phyloP scores from a whole-genome alignment of 352 stramenopile species.

The Pythium myriotylum region DNA sequence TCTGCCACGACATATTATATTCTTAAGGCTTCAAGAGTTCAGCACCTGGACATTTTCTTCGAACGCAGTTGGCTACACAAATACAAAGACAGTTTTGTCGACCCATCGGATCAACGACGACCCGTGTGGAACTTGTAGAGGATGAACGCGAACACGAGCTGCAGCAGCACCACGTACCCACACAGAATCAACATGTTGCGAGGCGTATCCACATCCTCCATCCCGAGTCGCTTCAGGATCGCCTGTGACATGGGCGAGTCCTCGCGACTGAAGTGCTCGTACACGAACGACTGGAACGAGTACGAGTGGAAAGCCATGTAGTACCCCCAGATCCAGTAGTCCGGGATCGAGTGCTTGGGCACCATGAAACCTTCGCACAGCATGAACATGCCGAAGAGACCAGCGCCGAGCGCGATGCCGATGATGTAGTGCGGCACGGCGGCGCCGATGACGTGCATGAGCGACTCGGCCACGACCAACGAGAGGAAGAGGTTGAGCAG shows the following conservation, averaged over 20 bases:
- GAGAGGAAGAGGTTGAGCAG: slow-evolving; percentile 60
- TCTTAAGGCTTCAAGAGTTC: no score
- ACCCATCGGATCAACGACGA: slow-evolving; percentile 35
- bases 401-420: slow-evolving; percentile 77
- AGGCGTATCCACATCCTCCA: slow-evolving; percentile 32
- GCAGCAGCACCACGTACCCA: slow-evolving; percentile 28
- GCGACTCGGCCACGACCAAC: slow-evolving; percentile 75
- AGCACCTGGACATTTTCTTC: no score
- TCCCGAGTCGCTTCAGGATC: slow-evolving; percentile 31
- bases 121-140: slow-evolving; percentile 66
- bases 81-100: no score
- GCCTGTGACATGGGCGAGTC: neutral
- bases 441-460: slow-evolving; percentile 81
- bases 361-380: slow-evolving; percentile 83
- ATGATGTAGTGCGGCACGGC: slow-evolving; percentile 87
- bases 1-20: no score
- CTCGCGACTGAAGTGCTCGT: slow-evolving; percentile 41
- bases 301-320: slow-evolving; percentile 69
- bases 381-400: slow-evolving; percentile 89
- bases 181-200: slow-evolving; percentile 36
- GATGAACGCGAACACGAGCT: slow-evolving; percentile 48
- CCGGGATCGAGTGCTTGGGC: slow-evolving; percentile 43
- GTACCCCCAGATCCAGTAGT: slow-evolving; percentile 54
- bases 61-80: no score
- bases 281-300: slow-evolving; percentile 55